These are phyloP conservation scores for Choricystis sp. DNA, from an alignment of 139 green algal genomes.

Conservation along the genomic window DNA sequence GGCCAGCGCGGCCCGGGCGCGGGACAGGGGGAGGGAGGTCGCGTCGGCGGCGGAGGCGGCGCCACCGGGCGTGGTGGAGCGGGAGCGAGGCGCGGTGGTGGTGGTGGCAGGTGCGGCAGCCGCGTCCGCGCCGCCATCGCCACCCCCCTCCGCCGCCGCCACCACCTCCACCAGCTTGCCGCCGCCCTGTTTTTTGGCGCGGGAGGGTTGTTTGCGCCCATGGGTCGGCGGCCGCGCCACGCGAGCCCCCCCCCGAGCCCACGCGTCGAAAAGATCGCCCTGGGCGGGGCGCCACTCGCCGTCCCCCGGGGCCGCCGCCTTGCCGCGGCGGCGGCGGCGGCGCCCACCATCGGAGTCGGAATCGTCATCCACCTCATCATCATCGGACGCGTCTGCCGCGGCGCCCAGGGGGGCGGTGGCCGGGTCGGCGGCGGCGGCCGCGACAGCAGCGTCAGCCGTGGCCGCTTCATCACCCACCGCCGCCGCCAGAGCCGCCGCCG, in stretches of 20 bases:
- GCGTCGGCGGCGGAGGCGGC: not conserved
- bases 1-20: constrained; percentile 31
- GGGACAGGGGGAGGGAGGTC: not conserved
- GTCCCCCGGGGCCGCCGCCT: constrained; percentile 2
- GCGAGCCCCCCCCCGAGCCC: not conserved
- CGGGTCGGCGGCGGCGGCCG: too few species aligned
- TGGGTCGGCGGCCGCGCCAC: not conserved
- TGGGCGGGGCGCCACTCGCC: not conserved
- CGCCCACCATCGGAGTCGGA: not conserved
- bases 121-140: not conserved
- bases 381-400: too few species aligned
- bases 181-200: too few species aligned
- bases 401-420: too few species aligned
- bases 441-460: too few species aligned
- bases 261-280: not conserved
- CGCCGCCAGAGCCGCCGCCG: too few species aligned
- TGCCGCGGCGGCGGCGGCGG: too few species aligned
- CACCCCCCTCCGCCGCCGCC: not conserved
- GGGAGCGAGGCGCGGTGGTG: not conserved
- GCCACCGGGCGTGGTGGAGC: too few species aligned
- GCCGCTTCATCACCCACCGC: too few species aligned
- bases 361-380: too few species aligned
- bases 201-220: too few species aligned
- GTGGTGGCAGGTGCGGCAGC: too few species aligned
- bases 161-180: not conserved